A percentile compares a stretch with the other conserved stretches of the same genome.
phyloP scores from a whole-genome alignment of 2,329 filamentous ascomycete species.

The Ceratocystiopsis sp. region DNA sequence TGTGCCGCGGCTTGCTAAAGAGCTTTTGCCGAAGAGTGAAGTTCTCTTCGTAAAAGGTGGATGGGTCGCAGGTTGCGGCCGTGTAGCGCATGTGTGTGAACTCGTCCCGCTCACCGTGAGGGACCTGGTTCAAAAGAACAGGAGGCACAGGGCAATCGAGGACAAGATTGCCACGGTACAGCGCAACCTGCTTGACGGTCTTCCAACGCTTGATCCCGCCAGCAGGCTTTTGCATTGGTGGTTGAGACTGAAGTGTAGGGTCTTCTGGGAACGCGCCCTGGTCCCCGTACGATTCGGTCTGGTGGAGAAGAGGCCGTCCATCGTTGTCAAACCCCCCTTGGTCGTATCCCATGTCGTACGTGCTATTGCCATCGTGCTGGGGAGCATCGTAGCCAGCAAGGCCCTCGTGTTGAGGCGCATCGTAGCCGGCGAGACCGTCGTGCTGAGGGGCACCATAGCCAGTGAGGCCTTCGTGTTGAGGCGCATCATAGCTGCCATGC shows the following conservation, averaged over 20 bases:
- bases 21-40: slow-evolving; percentile 85
- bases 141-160: slow-evolving; percentile 93
- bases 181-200: slow-evolving; percentile 94
- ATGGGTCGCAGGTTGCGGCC: slow-evolving; percentile 84
- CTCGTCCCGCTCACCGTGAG: slow-evolving; percentile 83
- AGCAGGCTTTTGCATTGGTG: not conserved
- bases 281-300: slow-evolving; percentile 31
- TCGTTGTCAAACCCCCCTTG: slow-evolving; percentile 49
- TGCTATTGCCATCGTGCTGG: slow-evolving; percentile 41
- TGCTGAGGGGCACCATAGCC: too few relatives aligned
- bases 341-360: slow-evolving; percentile 20
- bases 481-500: slow-evolving; percentile 39
- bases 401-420: too few relatives aligned
- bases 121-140: slow-evolving; percentile 68
- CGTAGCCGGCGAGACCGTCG: too few relatives aligned
- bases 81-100: slow-evolving; percentile 87
- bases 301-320: slow-evolving; percentile 56
- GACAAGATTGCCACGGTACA: slow-evolving; percentile 93
- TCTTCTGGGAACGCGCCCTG: slow-evolving; percentile 27
- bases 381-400: too few relatives aligned
- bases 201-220: slow-evolving; percentile 74
- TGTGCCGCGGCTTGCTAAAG: slow-evolving; percentile 82
- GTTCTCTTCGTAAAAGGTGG: slow-evolving; percentile 70
- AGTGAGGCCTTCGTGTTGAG: too few relatives aligned
- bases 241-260: slow-evolving; percentile 7